phyloP scores from a whole-genome alignment of 164 flowering plant species.

The Houttuynia cordata region DNA sequence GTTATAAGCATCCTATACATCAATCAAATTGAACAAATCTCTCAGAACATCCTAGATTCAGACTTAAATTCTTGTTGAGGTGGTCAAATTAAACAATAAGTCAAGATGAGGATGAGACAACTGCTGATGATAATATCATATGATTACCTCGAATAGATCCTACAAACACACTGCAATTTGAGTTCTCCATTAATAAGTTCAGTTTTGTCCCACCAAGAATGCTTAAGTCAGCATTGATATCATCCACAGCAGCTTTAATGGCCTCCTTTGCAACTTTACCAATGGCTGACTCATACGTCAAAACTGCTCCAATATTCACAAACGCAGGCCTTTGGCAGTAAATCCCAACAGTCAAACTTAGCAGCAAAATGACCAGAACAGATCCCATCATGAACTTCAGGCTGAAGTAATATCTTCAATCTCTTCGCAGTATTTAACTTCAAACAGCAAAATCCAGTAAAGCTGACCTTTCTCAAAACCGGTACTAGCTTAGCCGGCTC shows the following conservation, averaged over 20 bases:
- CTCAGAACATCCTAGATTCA: too few species aligned
- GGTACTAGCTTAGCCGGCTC: neutral
- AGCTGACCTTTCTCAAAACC: neutral
- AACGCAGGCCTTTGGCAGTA: slow-evolving; percentile 23
- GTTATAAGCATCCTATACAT: too few species aligned
- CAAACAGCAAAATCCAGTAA: neutral
- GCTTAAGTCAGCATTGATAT: slow-evolving; percentile 41
- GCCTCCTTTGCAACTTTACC: slow-evolving; percentile 67
- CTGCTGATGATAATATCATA: neutral
- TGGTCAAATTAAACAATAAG: neutral
- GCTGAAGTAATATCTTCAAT: neutral
- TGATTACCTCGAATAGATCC: slow-evolving; percentile 52
- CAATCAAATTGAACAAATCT: too few species aligned
- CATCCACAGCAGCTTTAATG: slow-evolving; percentile 45
- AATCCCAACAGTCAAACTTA: slow-evolving; percentile 19
- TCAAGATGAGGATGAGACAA: neutral
- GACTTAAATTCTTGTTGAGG: neutral
- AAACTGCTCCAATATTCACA: slow-evolving; percentile 67
- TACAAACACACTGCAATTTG: slow-evolving; percentile 52
- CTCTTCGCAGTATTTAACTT: neutral
- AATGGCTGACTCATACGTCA: slow-evolving; percentile 57
- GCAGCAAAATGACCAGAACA: slow-evolving; percentile 15
- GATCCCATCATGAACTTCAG: slow-evolving; percentile 8
- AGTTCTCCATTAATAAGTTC: slow-evolving; percentile 28
- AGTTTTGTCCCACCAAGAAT: slow-evolving; percentile 51